Evolutionary conservation across 2,329 filamentous ascomycete species (phyloP).

Genomic region (Fusarium odoratissimum): DNA sequence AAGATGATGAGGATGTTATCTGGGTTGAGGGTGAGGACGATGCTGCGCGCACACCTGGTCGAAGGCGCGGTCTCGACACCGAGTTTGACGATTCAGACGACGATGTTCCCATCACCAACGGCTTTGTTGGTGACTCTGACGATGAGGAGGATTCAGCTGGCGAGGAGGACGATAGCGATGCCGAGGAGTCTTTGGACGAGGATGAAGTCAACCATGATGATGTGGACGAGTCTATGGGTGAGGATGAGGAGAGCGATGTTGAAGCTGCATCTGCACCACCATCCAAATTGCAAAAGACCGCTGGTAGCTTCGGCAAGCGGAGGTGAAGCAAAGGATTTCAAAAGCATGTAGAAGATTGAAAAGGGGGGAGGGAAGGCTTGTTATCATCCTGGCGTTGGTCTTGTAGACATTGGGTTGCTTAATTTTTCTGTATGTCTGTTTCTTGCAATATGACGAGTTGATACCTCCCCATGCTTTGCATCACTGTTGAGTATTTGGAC

Average conservation of each 20-base stretch:
- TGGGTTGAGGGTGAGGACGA: slow-evolving; percentile 90
- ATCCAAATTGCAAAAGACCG: slow-evolving; percentile 53
- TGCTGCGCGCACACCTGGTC: slow-evolving; percentile 63
- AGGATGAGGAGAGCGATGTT: slow-evolving; percentile 66
- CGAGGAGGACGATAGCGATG: slow-evolving; percentile 55
- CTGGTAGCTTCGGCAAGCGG: slow-evolving; percentile 36
- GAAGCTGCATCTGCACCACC: slow-evolving; percentile 58
- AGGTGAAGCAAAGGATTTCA: slow-evolving; percentile 27
- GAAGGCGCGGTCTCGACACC: slow-evolving; percentile 51
- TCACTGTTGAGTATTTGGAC: not conserved
- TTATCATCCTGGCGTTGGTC: slow-evolving; percentile 44
- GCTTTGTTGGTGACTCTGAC: slow-evolving; percentile 68
- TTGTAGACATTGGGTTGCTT: slow-evolving; percentile 42
- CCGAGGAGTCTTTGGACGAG: slow-evolving; percentile 64
- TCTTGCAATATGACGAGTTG: slow-evolving; percentile 46
- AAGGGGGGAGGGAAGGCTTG: slow-evolving; percentile 23
- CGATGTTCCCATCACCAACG: slow-evolving; percentile 66
- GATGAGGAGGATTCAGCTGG: slow-evolving; percentile 65
- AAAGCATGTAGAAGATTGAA: slow-evolving; percentile 26
- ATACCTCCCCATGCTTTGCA: slow-evolving; percentile 38
- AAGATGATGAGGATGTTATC: slow-evolving; percentile 77
- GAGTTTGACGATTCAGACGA: slow-evolving; percentile 61
- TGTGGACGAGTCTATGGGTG: slow-evolving; percentile 63
- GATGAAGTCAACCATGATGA: slow-evolving; percentile 71
- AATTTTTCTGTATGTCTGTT: slow-evolving; percentile 42